Conservation (phyloP, 331 rosid species). For the Quercus lobata region DNA sequence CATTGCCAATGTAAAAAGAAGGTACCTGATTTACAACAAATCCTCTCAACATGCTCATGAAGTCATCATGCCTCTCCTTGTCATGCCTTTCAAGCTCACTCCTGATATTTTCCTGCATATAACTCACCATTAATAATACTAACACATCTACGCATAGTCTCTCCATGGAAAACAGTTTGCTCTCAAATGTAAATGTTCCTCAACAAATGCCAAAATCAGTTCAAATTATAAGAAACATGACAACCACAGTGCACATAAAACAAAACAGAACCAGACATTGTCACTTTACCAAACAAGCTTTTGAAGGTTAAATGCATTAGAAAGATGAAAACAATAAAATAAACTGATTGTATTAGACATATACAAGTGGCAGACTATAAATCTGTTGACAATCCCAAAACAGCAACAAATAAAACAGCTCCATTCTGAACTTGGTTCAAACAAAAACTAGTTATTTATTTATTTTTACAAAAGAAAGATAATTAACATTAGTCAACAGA, state of each 20-base stretch:
- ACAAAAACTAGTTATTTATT: no score
- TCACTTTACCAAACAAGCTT: neutral
- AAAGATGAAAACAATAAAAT: neutral
- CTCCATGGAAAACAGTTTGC: neutral
- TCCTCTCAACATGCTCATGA: slow-evolving; percentile 69
- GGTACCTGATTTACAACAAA: slow-evolving; percentile 81
- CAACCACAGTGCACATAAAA: neutral
- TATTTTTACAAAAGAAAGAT: no score
- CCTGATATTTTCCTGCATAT: slow-evolving; percentile 75
- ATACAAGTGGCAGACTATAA: neutral
- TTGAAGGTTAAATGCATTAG: neutral
- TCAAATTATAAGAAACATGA: neutral
- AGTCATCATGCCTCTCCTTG: slow-evolving; percentile 62
- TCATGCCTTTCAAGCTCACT: slow-evolving; percentile 85
- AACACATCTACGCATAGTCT: neutral
- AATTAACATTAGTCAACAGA: no score
- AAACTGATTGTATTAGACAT: neutral
- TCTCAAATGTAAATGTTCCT: neutral
- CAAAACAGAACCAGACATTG: neutral
- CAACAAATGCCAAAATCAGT: neutral
- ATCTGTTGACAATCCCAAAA: no score
- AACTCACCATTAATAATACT: slow-evolving; percentile 3
- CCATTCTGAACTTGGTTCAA: no score
- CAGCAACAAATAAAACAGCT: no score
- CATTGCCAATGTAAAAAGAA: neutral